Conservation (phyloP, 1,284 basidiomycete species). For the Ganoderma sinense region DNA sequence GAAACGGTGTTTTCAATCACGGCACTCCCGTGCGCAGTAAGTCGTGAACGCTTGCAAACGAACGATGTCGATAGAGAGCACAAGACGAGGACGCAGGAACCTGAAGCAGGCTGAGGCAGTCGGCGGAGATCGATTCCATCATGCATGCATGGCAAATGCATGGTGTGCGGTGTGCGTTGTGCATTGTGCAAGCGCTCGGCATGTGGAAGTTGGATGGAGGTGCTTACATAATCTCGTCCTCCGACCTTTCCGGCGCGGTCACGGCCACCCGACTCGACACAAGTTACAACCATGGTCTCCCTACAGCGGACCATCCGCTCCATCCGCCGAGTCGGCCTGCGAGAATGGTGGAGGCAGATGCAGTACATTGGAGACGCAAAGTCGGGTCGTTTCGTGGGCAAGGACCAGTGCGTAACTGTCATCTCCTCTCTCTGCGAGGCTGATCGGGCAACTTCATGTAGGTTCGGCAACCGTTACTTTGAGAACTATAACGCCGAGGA, state of each 20-base stretch:
- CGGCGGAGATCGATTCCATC: no score
- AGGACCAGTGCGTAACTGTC: constrained; percentile 72
- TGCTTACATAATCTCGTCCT: neutral
- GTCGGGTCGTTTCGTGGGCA: constrained; percentile 79
- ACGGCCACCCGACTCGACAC: constrained; percentile 6
- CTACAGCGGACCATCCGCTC: constrained; percentile 79
- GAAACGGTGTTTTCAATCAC: neutral
- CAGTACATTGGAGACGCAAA: constrained; percentile 95
- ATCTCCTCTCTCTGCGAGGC: neutral
- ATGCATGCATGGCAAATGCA: no score
- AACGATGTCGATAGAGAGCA: neutral
- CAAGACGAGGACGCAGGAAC: neutral
- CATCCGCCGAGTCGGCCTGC: constrained; percentile 76
- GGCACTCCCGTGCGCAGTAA: neutral
- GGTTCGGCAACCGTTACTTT: constrained; percentile 91
- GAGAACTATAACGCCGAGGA: constrained; percentile 89
- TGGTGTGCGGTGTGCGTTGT: no score
- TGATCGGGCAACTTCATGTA: constrained; percentile 39
- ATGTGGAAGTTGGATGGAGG: neutral
- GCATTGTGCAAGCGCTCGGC: neutral
- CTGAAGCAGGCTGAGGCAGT: no score
- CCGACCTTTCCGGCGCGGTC: neutral
- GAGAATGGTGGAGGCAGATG: constrained; percentile 86
- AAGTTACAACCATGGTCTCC: constrained; percentile 51
- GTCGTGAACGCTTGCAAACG: neutral